These are phyloP conservation scores for Cercospora beticola DNA, from an alignment of 2,329 filamentous ascomycete species.

Conservation along the genomic window DNA sequence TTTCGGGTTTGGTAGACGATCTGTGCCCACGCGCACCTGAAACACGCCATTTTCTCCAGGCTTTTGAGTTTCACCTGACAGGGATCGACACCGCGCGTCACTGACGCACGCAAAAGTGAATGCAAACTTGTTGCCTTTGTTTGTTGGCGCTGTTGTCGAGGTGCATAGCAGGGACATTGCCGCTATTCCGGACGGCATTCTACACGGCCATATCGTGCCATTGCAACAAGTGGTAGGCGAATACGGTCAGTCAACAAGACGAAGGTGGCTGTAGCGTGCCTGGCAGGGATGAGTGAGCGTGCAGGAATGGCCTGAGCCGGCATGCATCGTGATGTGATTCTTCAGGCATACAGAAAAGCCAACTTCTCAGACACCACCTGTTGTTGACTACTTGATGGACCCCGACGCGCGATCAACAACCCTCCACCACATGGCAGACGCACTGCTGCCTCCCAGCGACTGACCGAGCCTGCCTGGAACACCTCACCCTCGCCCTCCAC, in stretches of 20 bases:
- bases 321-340: slow-evolving; percentile 6
- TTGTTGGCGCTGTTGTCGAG: background rate
- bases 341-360: slow-evolving; percentile 1
- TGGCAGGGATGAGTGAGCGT: slow-evolving; percentile 5
- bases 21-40: background rate
- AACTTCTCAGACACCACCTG: background rate
- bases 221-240: background rate
- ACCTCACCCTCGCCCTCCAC: background rate
- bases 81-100: slow-evolving; percentile 11
- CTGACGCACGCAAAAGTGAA: slow-evolving; percentile 1
- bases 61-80: slow-evolving; percentile 5
- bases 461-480: background rate
- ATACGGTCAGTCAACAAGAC: background rate
- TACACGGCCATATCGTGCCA: background rate
- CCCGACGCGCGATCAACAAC: background rate
- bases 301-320: slow-evolving; percentile 9
- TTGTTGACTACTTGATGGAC: background rate
- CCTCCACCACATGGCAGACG: slow-evolving; percentile 9
- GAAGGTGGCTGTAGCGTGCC: slow-evolving; percentile 4
- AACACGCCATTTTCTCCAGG: slow-evolving; percentile 12
- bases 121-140: background rate
- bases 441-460: slow-evolving; percentile 5
- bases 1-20: background rate
- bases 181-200: background rate
- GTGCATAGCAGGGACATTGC: background rate